Evolutionary conservation across 805 yeast genomes (phyloP).

Genomic region (Babjeviella inositovora): DNA sequence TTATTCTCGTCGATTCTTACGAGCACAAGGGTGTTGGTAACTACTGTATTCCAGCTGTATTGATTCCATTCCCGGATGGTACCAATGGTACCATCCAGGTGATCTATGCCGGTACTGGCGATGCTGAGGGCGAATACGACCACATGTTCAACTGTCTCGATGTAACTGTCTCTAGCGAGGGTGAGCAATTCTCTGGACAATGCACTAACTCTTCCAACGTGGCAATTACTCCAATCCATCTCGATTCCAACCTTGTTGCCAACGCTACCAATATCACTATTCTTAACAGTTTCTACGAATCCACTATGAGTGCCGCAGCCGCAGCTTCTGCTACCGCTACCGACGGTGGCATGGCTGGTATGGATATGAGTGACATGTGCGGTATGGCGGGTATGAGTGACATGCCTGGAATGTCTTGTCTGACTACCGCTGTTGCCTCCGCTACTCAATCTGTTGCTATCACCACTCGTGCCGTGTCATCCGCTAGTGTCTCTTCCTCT

Average conservation of each 20-base stretch:
- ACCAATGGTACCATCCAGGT: conserved; percentile 12
- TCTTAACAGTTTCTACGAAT: conserved; percentile 1
- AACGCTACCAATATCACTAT: conserved; percentile 2
- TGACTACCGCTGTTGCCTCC: no score
- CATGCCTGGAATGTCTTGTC: no score
- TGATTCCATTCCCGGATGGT: conserved; percentile 8
- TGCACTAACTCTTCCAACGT: no score
- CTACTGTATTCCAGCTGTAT: conserved; percentile 10
- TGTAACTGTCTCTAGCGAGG: conserved; percentile 7
- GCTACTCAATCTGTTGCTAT: no score
- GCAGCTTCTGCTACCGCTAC: no score
- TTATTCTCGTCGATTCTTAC: conserved; percentile 7
- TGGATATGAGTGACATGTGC: no score
- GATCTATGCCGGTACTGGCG: conserved; percentile 6
- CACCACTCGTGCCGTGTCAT: not conserved
- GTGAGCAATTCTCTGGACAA: no score
- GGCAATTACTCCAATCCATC: no score
- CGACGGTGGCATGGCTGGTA: no score
- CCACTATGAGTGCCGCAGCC: no score
- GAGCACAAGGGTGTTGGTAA: conserved; percentile 8
- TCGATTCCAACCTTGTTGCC: no score
- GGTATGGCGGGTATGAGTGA: no score
- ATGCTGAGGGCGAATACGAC: conserved; percentile 5
- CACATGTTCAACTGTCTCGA: conserved; percentile 13
- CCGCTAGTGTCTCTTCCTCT: not conserved